Base-by-base conservation (phyloP, 2,329 filamentous ascomycete species). In the Cadophora sp. region DNA sequence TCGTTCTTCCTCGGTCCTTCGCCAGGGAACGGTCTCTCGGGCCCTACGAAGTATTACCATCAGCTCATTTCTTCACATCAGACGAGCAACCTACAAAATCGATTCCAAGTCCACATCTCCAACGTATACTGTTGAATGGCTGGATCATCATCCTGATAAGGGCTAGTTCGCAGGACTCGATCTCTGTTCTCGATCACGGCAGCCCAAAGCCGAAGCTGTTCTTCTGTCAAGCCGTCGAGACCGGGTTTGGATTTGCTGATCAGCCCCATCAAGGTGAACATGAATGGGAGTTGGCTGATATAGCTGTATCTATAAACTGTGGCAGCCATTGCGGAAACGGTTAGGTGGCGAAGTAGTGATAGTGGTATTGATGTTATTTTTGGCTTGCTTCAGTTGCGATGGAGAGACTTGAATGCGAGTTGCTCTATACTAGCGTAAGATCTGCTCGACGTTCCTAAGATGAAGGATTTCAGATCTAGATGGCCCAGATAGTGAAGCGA, bases 91-190 rank as follows among this genome's bases (percentile, higher is more conserved):
- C 2, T 66, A 66, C 64, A 66, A 19, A 40, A 50, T 22, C 16
- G 40, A 22, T 43, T 48, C 64, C 64, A 66, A 7, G 55, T 29
- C 46, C 55, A 43, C 8, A 51, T 14, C 48, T 66, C 64, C 2
- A 66, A 24, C 37, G 27, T 40, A 56, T 60, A 43, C 40, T 66
- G 64, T 16, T 60, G 55, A 31, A 65, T 48, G 22, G 63, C 40
- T 6, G 51, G 51, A 73, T 50, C 27, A 16, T 51, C 27, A 29
- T 43, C 31, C 26, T n/a, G 31, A 27, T 37, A 31, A 8, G n/a
- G 29, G 3, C 29, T 26, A 7, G 29, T 26, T 14, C 37, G 29
- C 11, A 63, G 61, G 24, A 64, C 48, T 27, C 61, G 61, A n/a
- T 26, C 22, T 55, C 61, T 31, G 16, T 34, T 55, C 48, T 64